Evolutionary conservation across 106 monocot species (phyloP), one percentile per base, ranked within the genome.

Genomic region (Posidonia australis): DNA sequence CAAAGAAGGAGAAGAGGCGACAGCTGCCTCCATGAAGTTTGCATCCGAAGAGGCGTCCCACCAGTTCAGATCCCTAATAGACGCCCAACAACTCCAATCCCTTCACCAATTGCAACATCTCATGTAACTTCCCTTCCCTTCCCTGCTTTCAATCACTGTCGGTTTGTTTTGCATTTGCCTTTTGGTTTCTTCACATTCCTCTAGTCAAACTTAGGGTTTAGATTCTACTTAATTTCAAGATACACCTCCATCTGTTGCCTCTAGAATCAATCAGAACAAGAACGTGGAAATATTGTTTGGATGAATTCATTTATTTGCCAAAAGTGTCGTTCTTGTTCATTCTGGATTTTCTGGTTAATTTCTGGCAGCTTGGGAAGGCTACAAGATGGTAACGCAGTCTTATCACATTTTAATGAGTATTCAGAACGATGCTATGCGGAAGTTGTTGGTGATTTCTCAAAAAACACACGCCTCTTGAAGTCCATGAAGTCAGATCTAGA

Each of bases 401-500:
- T 96, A 29, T 68, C 87, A 22, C 96, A 90, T 76, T 96, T 96
- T 53, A 96, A 96, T 21, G 96, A 87, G n/a, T 90, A 87, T 64
- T 90, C 90, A 1, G 90, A 96, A 70, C 64, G 67, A 53, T 90
- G 90, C 63, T 90, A 70, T 75, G 49, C 78, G 26, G 87, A 96
- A 28, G 70, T 96, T 51, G 84, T 84, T 49, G 70, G 73, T 30
- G 96, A 96, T 63, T 84, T 90, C 57, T 71, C 77, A 22, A 87
- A 67, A 67, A 90, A 87, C 64, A 83, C 80, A 16, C 70, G 80
- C n/a, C 84, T 87, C 43, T 57, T 96, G 63, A 87, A 90, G 61
- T 96, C 90, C 51, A 76, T 96, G 68, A 96, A 96, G 69, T 70
- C 82, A 23, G 90, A 96, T 67, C 72, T 96, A n/a, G 96, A 96